Base-by-base conservation (phyloP, 129 eudicot genomes). In the Helianthus annuus region DNA sequence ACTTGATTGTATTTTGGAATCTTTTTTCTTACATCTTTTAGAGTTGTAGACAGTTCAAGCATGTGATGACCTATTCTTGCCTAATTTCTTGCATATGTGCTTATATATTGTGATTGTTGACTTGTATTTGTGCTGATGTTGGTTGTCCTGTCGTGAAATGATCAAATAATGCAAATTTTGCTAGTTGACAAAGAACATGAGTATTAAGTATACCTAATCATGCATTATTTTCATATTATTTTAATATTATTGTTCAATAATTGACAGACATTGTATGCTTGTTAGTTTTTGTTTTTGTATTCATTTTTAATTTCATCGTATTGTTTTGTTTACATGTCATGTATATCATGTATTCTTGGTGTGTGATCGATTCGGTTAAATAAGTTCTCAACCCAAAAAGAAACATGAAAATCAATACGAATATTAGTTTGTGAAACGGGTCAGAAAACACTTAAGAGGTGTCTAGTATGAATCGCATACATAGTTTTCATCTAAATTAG, bases 91-190 rank as follows among this genome's bases (percentile, higher is more conserved):
- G 69, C 69, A 45, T 51, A 11, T 65, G 36, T 24, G 45, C 6
- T 71, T 64, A 39, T 40, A 40, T 40, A 40, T 12, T 65, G 58
- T 54, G 44, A 14, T 55, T n/a, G 12, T 55, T 66, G 49, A 17
- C 57, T 72, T 59, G 75, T 68, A 7, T 29, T 68, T 10, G 7
- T 71, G 66, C 24, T 55, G 19, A 32, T 38, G 79, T 57, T 76
- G n/a, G 75, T 48, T 69, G 81, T 76, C 62, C 9, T 77, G 51
- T 71, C 52, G 22, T 64, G 61, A 71, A 51, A 78, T 78, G 52
- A 77, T 64, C 53, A 64, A 61, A 78, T 78, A 70, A 70, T 70
- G 76, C 76, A 77, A 70, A 46, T 38, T 69, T 70, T 77, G 72
- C 81, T 70, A 61, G 53, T 71, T 71, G 82, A 78, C 77, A 78